These are phyloP conservation scores for Mycena epipterygia DNA, from an alignment of 768 basidiomycete species.

Conservation along the genomic window DNA sequence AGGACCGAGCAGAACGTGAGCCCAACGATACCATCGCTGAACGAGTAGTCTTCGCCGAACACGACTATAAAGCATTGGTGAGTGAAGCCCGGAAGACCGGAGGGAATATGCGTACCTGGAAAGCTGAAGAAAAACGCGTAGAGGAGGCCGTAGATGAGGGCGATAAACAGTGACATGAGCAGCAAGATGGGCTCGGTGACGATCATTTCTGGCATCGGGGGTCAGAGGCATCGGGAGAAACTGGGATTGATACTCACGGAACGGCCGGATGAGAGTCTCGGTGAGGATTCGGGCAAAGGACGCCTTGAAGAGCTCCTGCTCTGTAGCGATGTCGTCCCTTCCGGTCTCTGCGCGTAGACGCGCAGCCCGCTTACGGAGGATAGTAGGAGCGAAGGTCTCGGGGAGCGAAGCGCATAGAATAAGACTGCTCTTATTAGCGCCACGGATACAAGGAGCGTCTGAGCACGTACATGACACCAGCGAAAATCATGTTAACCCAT, in stretches of 20 bases:
- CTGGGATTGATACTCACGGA: conserved; percentile 41
- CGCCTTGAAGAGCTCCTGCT: conserved; percentile 56
- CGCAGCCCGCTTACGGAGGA: conserved; percentile 55
- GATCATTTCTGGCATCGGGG: conserved; percentile 47
- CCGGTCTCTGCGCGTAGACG: conserved; percentile 53
- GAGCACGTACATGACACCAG: conserved; percentile 46
- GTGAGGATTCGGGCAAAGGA: conserved; percentile 51
- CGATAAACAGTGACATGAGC: conserved; percentile 59
- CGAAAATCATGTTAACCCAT: conserved; percentile 58
- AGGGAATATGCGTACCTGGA: conserved; percentile 51
- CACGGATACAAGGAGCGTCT: background rate
- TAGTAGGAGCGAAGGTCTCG: conserved; percentile 62
- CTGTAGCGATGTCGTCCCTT: conserved; percentile 52
- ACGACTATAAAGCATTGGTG: conserved; percentile 50
- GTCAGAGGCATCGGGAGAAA: background rate
- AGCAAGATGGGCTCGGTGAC: conserved; percentile 61
- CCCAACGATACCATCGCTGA: conserved; percentile 53
- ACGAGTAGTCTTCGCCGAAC: conserved; percentile 52
- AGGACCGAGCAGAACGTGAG: conserved; percentile 57
- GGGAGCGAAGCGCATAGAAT: conserved; percentile 46
- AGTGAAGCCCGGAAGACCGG: conserved; percentile 34
- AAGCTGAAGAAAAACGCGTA: conserved; percentile 19
- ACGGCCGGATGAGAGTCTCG: conserved; percentile 58
- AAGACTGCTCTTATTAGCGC: conserved; percentile 1
- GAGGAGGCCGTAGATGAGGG: conserved; percentile 57